Evolutionary conservation across 2,329 filamentous ascomycete species (phyloP).

Genomic region (Aureobasidium leucospermi): DNA sequence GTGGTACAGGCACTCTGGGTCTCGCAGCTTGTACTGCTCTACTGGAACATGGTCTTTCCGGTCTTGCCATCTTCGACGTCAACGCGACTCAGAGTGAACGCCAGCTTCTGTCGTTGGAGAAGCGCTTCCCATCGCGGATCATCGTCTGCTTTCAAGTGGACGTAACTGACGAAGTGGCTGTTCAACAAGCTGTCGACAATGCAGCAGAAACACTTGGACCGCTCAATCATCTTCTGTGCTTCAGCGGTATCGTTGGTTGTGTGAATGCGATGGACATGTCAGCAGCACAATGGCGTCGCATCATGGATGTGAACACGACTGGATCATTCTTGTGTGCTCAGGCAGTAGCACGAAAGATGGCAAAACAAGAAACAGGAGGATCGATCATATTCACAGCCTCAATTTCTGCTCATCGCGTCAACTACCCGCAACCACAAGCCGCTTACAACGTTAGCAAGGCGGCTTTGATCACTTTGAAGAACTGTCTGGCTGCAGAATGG

Average conservation of each 20-base stretch:
- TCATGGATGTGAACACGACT: conserved; percentile 65
- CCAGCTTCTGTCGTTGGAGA: conserved; percentile 30
- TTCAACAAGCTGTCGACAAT: conserved; percentile 38
- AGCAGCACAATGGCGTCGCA: conserved; percentile 52
- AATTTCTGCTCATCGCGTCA: conserved; percentile 61
- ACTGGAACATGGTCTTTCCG: conserved; percentile 58
- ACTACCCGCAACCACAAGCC: conserved; percentile 62
- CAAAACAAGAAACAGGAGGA: conserved; percentile 44
- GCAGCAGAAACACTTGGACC: conserved; percentile 40
- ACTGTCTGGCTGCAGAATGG: conserved; percentile 65
- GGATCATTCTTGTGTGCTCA: conserved; percentile 67
- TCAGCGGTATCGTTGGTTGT: conserved; percentile 61
- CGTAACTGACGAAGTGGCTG: conserved; percentile 48
- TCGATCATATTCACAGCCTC: conserved; percentile 60
- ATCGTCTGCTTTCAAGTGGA: conserved; percentile 50
- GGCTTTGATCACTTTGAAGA: conserved; percentile 55
- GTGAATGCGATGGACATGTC: conserved; percentile 54
- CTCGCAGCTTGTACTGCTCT: conserved; percentile 52
- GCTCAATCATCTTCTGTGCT: conserved; percentile 53
- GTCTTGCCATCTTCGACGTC: conserved; percentile 56
- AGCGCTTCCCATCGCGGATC: conserved; percentile 48
- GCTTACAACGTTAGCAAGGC: conserved; percentile 59
- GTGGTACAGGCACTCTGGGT: conserved; percentile 58
- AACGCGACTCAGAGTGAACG: conserved; percentile 30
- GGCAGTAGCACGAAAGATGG: conserved; percentile 51